Percentiles rank a stretch among this genome's conserved stretches.
phyloP scores from a whole-genome alignment of 75 land plant genomes.

The Cupressus sempervirens region DNA sequence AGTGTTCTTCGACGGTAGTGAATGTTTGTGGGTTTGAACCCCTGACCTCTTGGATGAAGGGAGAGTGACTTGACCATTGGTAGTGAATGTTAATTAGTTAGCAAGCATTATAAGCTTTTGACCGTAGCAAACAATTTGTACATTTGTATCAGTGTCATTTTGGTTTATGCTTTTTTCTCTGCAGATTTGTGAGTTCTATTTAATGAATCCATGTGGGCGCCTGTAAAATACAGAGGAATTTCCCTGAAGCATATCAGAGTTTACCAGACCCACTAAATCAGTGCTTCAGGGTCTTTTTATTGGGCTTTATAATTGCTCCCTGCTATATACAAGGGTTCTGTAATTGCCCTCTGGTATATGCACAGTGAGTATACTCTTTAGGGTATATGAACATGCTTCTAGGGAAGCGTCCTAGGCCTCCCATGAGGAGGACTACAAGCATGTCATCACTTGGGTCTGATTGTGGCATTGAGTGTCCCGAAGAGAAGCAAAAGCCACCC shows the following conservation, averaged over 20 bases:
- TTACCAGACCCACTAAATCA: background rate
- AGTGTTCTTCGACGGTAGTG: background rate
- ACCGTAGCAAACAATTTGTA: background rate
- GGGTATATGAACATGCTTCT: background rate
- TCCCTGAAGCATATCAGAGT: background rate
- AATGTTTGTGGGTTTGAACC: too few relatives aligned
- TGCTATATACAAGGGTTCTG: too few relatives aligned
- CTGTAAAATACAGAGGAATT: background rate
- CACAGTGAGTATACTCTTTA: background rate
- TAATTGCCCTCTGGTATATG: background rate
- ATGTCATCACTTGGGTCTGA: slow-evolving; percentile 7
- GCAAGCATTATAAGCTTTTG: background rate
- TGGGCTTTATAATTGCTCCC: background rate
- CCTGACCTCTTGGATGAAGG: too few relatives aligned
- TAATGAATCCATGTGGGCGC: background rate
- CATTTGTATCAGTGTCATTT: background rate
- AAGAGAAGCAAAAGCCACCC: slow-evolving; percentile 7
- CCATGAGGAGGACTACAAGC: slow-evolving; percentile 9
- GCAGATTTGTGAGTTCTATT: background rate
- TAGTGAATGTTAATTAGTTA: background rate
- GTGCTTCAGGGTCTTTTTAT: background rate
- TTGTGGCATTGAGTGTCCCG: slow-evolving; percentile 1
- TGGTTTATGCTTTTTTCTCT: background rate
- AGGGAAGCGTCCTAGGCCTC: slow-evolving; percentile 9
- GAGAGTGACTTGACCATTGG: too few relatives aligned